Base-by-base conservation (phyloP, 352 stramenopile genomes). In the Thraustotheca clavata region DNA sequence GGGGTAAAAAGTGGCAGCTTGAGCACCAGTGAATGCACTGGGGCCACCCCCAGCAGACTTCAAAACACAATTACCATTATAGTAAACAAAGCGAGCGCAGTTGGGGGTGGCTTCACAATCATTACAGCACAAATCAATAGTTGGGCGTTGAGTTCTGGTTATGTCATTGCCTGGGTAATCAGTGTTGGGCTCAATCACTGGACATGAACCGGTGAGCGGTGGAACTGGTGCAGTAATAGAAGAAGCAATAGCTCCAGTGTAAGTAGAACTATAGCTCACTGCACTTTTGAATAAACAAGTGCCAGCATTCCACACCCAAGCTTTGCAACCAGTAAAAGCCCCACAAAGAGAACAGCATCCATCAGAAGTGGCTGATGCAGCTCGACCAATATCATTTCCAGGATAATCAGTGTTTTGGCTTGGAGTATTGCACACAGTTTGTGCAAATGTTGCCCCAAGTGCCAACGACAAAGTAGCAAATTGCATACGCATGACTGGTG, bases 271-370 rank as follows among this genome's bases (percentile, higher is more conserved):
- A 22, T n/a, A 24, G 49, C n/a, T 16, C 0, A 34, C 31, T 22
- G n/a, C 9, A 9, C n/a, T 47, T 34, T 59, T 59, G 49, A 59
- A 34, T 20, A 59, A 12, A 40, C 49, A 59, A 12, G n/a, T 16
- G n/a, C n/a, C 27, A n/a, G 38, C 49, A 16, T 7, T 16, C 49
- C 49, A 59, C 16, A 59, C 49, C 16, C 43, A 59, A 16, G 43
- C 18, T 8, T 11, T 59, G 49, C 49, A 59, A 16, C 18, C 26
- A 11, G 20, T 1, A 18, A 34, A 46, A 24, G n/a, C 43, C n/a
- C 67, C 60, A 59, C 70, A 75, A 36, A 72, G 67, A 16, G 35
- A 14, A 29, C 70, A 75, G 38, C 71, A 76, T 32, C 54, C 62
- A 1, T 38, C 49, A 3, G 71, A 49, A 12, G 41, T 62, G 16